These are phyloP conservation scores for Entomortierella lignicola DNA, from an alignment of 192 early-diverging fungal genomes.

Conservation along the genomic window DNA sequence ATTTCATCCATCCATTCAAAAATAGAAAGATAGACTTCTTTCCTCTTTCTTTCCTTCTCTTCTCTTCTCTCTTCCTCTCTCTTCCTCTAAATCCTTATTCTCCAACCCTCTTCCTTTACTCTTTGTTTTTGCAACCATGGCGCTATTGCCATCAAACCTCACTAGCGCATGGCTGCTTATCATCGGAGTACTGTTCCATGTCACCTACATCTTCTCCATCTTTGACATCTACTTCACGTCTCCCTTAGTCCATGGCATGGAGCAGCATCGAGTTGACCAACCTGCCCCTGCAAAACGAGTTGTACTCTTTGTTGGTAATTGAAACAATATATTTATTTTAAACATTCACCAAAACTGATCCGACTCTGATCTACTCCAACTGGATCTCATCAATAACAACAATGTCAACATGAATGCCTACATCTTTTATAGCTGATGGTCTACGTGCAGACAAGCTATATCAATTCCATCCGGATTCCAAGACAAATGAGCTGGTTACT, in stretches of 20 bases:
- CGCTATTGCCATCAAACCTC: slow-evolving; percentile 40
- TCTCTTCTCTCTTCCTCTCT: background rate
- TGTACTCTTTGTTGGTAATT: slow-evolving; percentile 85
- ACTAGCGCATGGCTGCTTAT: slow-evolving; percentile 69
- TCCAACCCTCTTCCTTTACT: background rate
- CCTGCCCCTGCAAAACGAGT: slow-evolving; percentile 87
- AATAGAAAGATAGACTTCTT: too few species aligned
- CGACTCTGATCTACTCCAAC: background rate
- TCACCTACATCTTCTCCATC: slow-evolving; percentile 90
- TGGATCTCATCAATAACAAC: background rate
- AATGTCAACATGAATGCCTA: background rate
- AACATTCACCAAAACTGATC: too few species aligned
- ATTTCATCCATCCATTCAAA: background rate
- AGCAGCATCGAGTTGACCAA: slow-evolving; percentile 75
- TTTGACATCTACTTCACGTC: slow-evolving; percentile 99
- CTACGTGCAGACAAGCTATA: slow-evolving; percentile 93
- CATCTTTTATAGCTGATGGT: slow-evolving; percentile 78
- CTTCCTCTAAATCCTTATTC: background rate
- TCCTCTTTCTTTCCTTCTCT: background rate
- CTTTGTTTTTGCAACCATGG: slow-evolving; percentile 16
- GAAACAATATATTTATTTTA: background rate
- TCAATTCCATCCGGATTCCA: slow-evolving; percentile 72
- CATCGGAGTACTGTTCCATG: slow-evolving; percentile 91
- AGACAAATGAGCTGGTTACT: slow-evolving; percentile 55
- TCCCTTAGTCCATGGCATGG: slow-evolving; percentile 97